phyloP scores from a whole-genome alignment of 768 basidiomycete species.

The Suillus occidentalis region DNA sequence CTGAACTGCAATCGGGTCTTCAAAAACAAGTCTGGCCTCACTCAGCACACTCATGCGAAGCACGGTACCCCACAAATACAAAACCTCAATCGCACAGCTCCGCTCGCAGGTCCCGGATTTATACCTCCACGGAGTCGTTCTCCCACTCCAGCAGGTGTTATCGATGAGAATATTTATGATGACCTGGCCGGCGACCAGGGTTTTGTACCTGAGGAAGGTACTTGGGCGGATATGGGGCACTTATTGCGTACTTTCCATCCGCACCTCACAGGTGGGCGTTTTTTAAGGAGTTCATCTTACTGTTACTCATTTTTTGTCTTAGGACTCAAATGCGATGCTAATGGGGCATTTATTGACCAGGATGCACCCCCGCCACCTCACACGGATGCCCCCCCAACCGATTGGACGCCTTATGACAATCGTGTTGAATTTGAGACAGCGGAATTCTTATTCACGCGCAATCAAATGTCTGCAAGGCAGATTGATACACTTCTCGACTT shows the following conservation, averaged over 20 bases:
- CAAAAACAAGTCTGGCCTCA: conserved; percentile 5
- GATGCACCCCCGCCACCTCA: neutral
- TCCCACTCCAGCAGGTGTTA: neutral
- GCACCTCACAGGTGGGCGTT: neutral
- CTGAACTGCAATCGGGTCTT: neutral
- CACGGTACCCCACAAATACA: neutral
- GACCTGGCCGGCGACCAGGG: neutral
- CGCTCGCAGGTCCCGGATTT: neutral
- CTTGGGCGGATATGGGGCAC: neutral
- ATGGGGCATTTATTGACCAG: neutral
- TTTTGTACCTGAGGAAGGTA: conserved; percentile 1
- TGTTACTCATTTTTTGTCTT: neutral
- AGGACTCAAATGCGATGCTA: neutral
- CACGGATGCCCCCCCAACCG: neutral
- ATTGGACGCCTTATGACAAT: conserved; percentile 21
- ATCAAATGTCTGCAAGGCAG: conserved; percentile 21
- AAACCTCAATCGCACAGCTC: neutral
- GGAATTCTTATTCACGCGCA: conserved; percentile 19
- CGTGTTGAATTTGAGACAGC: conserved; percentile 21
- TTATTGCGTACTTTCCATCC: neutral
- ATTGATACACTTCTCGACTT: conserved; percentile 23
- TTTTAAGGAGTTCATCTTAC: neutral
- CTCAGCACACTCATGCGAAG: neutral
- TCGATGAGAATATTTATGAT: neutral
- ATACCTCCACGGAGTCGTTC: neutral